Evolutionary conservation across 106 monocot species (phyloP).

Genomic region (Platanthera guangdongensis): DNA sequence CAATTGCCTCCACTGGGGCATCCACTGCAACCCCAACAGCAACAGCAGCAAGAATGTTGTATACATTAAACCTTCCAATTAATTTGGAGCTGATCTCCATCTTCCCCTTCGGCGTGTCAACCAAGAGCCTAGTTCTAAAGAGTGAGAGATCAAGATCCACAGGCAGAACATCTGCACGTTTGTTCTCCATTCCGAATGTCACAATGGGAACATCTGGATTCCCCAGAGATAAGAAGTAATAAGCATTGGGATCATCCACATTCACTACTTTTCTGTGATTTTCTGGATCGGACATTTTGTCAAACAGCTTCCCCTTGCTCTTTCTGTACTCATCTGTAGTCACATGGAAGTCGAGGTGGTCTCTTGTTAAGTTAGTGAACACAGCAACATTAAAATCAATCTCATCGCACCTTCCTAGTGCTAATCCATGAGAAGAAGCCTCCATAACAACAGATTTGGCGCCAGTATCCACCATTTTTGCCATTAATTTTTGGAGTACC

Average conservation of each 20-base stretch:
- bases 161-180: constrained; percentile 49
- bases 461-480: constrained; percentile 25
- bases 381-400: constrained; percentile 67
- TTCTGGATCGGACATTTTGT: constrained; percentile 50
- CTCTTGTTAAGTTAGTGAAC: constrained; percentile 59
- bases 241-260: constrained; percentile 50
- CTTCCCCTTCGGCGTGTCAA: constrained; percentile 47
- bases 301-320: constrained; percentile 60
- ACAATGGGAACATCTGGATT: constrained; percentile 57
- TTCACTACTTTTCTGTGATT: constrained; percentile 58
- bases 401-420: constrained; percentile 49
- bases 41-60: constrained; percentile 62
- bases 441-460: constrained; percentile 34
- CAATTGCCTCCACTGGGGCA: constrained; percentile 48
- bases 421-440: constrained; percentile 36
- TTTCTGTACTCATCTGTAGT: constrained; percentile 40
- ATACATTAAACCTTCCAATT: constrained; percentile 53
- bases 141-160: constrained; percentile 51
- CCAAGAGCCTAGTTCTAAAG: constrained; percentile 43
- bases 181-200: constrained; percentile 56
- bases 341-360: constrained; percentile 48
- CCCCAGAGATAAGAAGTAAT: constrained; percentile 41
- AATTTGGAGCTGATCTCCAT: constrained; percentile 51
- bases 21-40: constrained; percentile 62
- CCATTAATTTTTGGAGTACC: constrained; percentile 24